A percentile compares a stretch with the other conserved stretches of the same genome.
Evolutionary conservation across 768 basidiomycete species (phyloP).

Genomic region (Hydnomerulius pinastri): DNA sequence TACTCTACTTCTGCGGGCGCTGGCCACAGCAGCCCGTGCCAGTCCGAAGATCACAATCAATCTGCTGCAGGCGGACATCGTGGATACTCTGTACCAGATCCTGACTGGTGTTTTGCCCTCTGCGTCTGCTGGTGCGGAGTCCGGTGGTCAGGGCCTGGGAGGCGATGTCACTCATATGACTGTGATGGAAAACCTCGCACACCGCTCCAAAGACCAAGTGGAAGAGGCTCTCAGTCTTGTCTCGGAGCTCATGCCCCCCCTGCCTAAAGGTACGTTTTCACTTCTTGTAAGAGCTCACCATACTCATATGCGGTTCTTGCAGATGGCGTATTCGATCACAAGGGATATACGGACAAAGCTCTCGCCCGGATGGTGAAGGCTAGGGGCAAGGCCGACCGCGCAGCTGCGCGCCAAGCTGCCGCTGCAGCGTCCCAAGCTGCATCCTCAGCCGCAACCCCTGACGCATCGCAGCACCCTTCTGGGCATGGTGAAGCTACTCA

Average conservation of each 20-base stretch:
- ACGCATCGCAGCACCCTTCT: slow-evolving; percentile 16
- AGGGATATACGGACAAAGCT: slow-evolving; percentile 85
- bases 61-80: slow-evolving; percentile 89
- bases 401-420: slow-evolving; percentile 62
- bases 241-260: slow-evolving; percentile 89
- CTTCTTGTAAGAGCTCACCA: neutral
- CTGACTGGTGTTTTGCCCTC: slow-evolving; percentile 92
- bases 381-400: slow-evolving; percentile 80
- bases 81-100: slow-evolving; percentile 91
- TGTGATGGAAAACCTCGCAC: slow-evolving; percentile 96
- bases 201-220: slow-evolving; percentile 95
- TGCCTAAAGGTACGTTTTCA: slow-evolving; percentile 75
- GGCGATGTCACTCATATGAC: slow-evolving; percentile 95
- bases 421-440: slow-evolving; percentile 29
- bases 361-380: slow-evolving; percentile 75
- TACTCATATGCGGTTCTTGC: neutral
- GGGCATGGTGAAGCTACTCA: slow-evolving; percentile 26
- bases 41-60: slow-evolving; percentile 87
- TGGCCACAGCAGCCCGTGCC: slow-evolving; percentile 85
- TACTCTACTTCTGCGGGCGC: slow-evolving; percentile 80
- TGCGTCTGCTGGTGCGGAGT: slow-evolving; percentile 46
- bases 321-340: slow-evolving; percentile 97
- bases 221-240: slow-evolving; percentile 90
- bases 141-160: slow-evolving; percentile 77
- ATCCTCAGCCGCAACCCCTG: slow-evolving; percentile 24